Base-by-base conservation (phyloP, 2,329 filamentous ascomycete species). In the Epichloe elymi region DNA sequence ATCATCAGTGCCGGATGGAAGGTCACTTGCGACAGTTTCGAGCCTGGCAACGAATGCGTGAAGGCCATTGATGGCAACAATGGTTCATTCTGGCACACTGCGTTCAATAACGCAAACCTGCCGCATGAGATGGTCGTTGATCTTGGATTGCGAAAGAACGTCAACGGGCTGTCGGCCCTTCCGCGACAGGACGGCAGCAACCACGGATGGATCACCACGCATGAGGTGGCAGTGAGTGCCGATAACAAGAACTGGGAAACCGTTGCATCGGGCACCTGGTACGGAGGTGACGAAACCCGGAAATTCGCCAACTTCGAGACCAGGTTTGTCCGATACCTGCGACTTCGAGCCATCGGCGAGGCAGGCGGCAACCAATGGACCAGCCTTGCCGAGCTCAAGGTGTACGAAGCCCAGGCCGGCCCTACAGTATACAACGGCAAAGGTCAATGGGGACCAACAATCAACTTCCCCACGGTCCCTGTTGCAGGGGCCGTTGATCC, bases 401-500 rank as follows among this genome's bases (percentile, higher is more conserved):
- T 66, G 20, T 65, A 61, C 46, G 59, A 58, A 40, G 56, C 60
- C 37, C 55, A 55, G 17, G 50, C 57, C 7, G 61, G 60, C 33
- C 51, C 51, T 47, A 54, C 58, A 2, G 54, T 54, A n/a, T 57
- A 59, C 35, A 50, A 49, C 0, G 55, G 57, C 30, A 51, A 54
- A 7, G 66, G 65, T 7, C 57, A 56, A 47, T 69, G 66, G 67
- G 61, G 63, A 2, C 56, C 57, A 4, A 68, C 66, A 0, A 53
- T 69, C 26, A 58, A 66, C 56, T 63, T 69, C 37, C 65, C 66
- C 3, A 60, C 68, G 17, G 63, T 69, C 1, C 63, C 66, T 11
- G 66, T 62, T 4, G 52, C 54, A 12, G 54, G 19, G 2, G 30
- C 43, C 19, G 54, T 55, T 1, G 38, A 55, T 30, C 54, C 52